Percentiles rank a stretch among this genome's conserved stretches.
phyloP scores from a whole-genome alignment of 139 green algal genomes.

The Chlamydomonas sphaeroides region DNA sequence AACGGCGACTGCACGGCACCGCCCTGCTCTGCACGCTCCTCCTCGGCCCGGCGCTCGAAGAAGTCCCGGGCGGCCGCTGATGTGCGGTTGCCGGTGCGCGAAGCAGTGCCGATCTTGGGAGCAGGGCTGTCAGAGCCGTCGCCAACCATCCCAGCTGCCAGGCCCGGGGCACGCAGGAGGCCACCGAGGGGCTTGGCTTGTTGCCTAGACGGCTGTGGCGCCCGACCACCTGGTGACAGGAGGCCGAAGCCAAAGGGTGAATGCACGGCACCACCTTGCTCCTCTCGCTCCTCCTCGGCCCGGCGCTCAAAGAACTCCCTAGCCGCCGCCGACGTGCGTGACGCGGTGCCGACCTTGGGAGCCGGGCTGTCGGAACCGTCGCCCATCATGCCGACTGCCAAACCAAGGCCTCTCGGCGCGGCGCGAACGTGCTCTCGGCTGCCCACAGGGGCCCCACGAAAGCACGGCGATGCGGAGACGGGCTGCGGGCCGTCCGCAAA shows the following conservation, averaged over 20 bases:
- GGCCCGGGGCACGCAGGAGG: too few species aligned
- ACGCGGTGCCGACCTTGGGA: constrained; percentile 26
- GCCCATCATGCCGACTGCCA: too few species aligned
- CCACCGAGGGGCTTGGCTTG: too few species aligned
- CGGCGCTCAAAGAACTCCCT: neutral
- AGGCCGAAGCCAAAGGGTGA: constrained; percentile 31
- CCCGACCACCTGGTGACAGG: neutral
- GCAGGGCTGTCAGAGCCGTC: constrained; percentile 20
- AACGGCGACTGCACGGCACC: constrained; percentile 20
- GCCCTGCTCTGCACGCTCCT: neutral
- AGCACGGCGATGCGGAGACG: too few species aligned
- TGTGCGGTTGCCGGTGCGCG: constrained; percentile 4
- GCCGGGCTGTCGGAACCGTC: constrained; percentile 21
- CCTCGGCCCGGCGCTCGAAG: neutral
- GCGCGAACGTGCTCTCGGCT: too few species aligned
- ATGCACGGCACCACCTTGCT: neutral
- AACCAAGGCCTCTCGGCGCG: too few species aligned
- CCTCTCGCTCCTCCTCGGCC: neutral
- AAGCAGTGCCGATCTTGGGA: constrained; percentile 25
- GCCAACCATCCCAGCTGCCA: too few species aligned
- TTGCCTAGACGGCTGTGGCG: too few species aligned
- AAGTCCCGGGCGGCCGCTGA: neutral
- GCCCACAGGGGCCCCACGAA: too few species aligned
- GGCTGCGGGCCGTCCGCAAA: too few species aligned
- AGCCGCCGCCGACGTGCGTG: neutral